These are phyloP conservation scores for Hymenoscyphus salicellus DNA, from an alignment of 2,329 filamentous ascomycete genomes.

Conservation along the genomic window DNA sequence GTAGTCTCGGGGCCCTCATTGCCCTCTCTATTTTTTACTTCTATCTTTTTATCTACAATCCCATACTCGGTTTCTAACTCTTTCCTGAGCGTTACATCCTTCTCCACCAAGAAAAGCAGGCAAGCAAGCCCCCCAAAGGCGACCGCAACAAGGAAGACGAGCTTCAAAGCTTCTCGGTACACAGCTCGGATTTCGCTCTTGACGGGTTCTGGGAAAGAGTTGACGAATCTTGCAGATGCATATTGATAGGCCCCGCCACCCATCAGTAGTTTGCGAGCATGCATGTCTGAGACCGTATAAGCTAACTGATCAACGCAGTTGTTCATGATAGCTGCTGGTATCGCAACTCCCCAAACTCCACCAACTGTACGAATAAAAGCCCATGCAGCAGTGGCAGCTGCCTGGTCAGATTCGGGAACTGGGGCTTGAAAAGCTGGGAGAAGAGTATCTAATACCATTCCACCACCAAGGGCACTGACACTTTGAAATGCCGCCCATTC, in stretches of 20 bases:
- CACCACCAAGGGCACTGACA: constrained; percentile 41
- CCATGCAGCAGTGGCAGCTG: constrained; percentile 12
- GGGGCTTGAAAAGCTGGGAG: constrained; percentile 44
- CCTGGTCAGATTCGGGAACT: constrained; percentile 36
- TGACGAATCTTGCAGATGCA: constrained; percentile 9
- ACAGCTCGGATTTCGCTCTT: constrained; percentile 1
- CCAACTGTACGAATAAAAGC: constrained; percentile 48
- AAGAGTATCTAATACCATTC: constrained; percentile 42
- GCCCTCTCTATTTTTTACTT: background rate
- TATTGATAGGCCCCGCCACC: constrained; percentile 13
- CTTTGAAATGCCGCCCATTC: constrained; percentile 45
- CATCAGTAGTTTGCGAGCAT: background rate
- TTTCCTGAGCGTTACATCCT: constrained; percentile 12
- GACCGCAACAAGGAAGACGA: constrained; percentile 11
- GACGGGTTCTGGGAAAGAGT: background rate
- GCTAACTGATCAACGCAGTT: constrained; percentile 4
- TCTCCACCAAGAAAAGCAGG: constrained; percentile 12
- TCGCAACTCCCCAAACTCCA: constrained; percentile 44
- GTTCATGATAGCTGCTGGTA: constrained; percentile 28
- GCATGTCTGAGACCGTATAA: background rate
- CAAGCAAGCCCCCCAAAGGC: constrained; percentile 11
- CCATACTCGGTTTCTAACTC: constrained; percentile 18
- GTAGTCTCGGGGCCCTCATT: background rate
- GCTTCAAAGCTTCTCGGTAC: constrained; percentile 5
- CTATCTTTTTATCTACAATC: background rate